Conservation (phyloP, 2,329 filamentous ascomycete genomes). For the Leptographium procerum region DNA sequence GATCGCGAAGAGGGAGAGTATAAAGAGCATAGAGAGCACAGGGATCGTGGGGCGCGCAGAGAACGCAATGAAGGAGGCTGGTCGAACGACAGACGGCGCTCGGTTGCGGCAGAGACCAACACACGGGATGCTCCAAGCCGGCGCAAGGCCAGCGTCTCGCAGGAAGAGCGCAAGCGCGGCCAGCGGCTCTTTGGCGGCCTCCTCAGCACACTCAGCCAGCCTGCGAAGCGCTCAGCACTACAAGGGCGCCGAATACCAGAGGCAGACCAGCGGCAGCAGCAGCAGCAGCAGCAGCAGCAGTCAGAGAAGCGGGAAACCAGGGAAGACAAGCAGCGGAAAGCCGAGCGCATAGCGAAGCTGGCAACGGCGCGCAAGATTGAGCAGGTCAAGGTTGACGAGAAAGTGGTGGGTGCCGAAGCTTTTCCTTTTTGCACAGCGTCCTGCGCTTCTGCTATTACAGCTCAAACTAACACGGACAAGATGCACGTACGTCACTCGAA, state of each 20-base stretch:
- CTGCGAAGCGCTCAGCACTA: slow-evolving; percentile 31
- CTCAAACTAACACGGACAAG: slow-evolving; percentile 33
- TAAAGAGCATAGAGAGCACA: background rate
- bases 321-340: slow-evolving; percentile 57
- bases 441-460: too few species aligned
- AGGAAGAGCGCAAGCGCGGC: slow-evolving; percentile 75
- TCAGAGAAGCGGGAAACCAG: slow-evolving; percentile 18
- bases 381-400: slow-evolving; percentile 64
- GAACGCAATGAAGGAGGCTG: background rate
- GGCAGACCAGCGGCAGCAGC: slow-evolving; percentile 67
- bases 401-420: slow-evolving; percentile 47
- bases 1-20: background rate
- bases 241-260: slow-evolving; percentile 61
- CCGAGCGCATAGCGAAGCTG: slow-evolving; percentile 54
- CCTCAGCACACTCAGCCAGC: slow-evolving; percentile 67
- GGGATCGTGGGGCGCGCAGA: background rate
- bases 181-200: slow-evolving; percentile 78
- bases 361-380: slow-evolving; percentile 51
- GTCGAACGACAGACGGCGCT: background rate
- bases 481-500: slow-evolving; percentile 66
- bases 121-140: background rate
- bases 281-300: slow-evolving; percentile 44
- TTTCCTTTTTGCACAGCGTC: background rate
- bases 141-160: slow-evolving; percentile 24
- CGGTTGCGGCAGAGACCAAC: background rate